Conservation (phyloP, 257 asterid species). For the Osmanthus fragrans region DNA sequence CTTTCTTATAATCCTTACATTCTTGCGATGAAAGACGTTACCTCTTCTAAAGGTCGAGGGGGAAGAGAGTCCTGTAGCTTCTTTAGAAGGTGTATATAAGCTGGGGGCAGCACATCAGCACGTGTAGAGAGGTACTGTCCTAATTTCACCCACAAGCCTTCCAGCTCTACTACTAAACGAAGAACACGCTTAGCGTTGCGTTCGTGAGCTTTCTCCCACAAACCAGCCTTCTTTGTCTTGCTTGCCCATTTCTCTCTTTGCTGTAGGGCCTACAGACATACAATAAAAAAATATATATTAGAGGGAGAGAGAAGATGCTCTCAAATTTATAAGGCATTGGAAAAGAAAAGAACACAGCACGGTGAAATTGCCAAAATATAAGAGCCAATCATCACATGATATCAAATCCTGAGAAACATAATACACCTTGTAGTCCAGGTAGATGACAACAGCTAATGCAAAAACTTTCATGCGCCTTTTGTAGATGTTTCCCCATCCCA, state of each 20-base stretch:
- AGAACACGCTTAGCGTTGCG: conserved; percentile 91
- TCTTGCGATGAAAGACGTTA: conserved; percentile 21
- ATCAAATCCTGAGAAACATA: conserved; percentile 19
- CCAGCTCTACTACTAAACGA: conserved; percentile 70
- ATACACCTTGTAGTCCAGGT: conserved; percentile 91
- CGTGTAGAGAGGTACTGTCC: conserved; percentile 98
- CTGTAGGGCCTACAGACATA: conserved; percentile 63
- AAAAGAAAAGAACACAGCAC: conserved; percentile 8
- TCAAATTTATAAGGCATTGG: conserved; percentile 21
- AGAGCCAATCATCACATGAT: conserved; percentile 20
- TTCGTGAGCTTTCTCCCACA: conserved; percentile 96
- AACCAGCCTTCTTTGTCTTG: conserved; percentile 60
- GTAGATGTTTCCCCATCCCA: conserved; percentile 93
- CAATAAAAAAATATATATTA: conserved; percentile 3
- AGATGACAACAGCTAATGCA: conserved; percentile 71
- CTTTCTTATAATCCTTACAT: conserved; percentile 3
- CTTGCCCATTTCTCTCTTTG: conserved; percentile 81
- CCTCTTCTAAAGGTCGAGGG: conserved; percentile 91
- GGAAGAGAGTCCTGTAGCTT: conserved; percentile 98
- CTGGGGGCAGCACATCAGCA: conserved; percentile 96
- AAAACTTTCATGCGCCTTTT: conserved; percentile 85
- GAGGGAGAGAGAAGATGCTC: conserved; percentile 16
- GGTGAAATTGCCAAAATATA: background rate
- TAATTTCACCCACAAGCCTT: conserved; percentile 97
- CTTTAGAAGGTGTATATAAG: conserved; percentile 77